Base-by-base conservation (phyloP, 2,329 filamentous ascomycete genomes). In the Ceratocystis cacaofunesta region DNA sequence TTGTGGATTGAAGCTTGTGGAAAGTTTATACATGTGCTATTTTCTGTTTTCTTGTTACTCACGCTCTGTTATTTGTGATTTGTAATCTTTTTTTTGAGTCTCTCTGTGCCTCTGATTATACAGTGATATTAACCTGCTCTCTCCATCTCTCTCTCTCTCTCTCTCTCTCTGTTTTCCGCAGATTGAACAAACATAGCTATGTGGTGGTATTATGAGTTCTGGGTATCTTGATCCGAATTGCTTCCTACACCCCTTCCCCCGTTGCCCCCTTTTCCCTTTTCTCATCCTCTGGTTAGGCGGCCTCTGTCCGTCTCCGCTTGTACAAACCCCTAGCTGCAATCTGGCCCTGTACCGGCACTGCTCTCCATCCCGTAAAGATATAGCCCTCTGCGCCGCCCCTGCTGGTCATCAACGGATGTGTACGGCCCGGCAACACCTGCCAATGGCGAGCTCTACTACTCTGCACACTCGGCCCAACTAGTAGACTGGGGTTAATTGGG, bases 331-430 rank as follows among this genome's bases (percentile, higher is more conserved):
- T 84, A 1, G 92, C 92, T 71, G 90, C 87, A 3, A 96, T 87
- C 70, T 82, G 85, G 1, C 89, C 90, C 71, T 89, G 83, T 0
- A 88, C 85, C 0, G 94, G 94, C 58, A 92, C 77, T 0, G 94
- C 90, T 70, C 86, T 83, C 73, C 88, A 89, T 0, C 82, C 92
- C 32, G 90, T 92, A 70, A 97, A 91, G 2, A 99, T 74, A 74
- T 90, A 99, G 0, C 94, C 94, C 72, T 97, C 92, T 0, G 90
- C 85, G 0, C 92, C 92, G 22, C 94, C 94, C 50, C 83, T 82
- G 46, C 85, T 85, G 67, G 89, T 96, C 94, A 99, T 99, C 65
- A 95, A 75, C 5, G 94, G 94, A 76, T 99, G 94, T 63, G 94
- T 97, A 64, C 94, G 79, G 0, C 90, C 89, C 0, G 94, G 94